Evolutionary conservation across 192 early-diverging fungal genomes (phyloP).

Genomic region (Rhizophagus sp.): DNA sequence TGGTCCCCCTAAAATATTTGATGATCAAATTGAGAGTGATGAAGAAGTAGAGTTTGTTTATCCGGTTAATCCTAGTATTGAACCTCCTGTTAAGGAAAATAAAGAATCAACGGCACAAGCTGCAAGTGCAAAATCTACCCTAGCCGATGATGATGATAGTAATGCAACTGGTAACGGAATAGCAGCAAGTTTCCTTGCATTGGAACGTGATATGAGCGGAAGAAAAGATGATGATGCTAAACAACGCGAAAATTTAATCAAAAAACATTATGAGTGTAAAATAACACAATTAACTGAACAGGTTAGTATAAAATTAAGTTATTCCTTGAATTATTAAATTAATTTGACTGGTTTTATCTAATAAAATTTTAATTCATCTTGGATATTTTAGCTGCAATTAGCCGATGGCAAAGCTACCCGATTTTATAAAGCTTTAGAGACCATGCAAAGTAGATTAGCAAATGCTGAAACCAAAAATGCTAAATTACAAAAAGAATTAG

Average conservation of each 20-base stretch:
- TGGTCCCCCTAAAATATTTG: neutral
- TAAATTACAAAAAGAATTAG: slow-evolving; percentile 15
- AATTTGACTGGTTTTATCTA: too few relatives aligned
- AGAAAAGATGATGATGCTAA: slow-evolving; percentile 19
- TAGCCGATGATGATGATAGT: neutral
- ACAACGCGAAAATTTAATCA: slow-evolving; percentile 39
- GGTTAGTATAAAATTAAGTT: slow-evolving; percentile 1
- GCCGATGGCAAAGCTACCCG: slow-evolving; percentile 16
- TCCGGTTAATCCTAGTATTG: neutral
- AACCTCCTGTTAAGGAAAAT: neutral
- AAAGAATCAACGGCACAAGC: neutral
- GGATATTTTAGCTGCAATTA: slow-evolving; percentile 18
- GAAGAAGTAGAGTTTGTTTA: neutral
- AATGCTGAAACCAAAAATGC: neutral
- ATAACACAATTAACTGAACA: slow-evolving; percentile 43
- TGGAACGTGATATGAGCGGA: neutral
- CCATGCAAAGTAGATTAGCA: slow-evolving; percentile 10
- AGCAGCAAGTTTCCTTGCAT: neutral
- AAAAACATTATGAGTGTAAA: slow-evolving; percentile 48
- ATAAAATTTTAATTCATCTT: neutral
- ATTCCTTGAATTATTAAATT: neutral
- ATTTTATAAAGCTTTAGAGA: slow-evolving; percentile 13
- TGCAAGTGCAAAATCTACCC: neutral
- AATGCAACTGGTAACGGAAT: neutral
- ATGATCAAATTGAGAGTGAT: neutral